These are phyloP conservation scores for Naganishia sp. DNA, from an alignment of 1,284 basidiomycete species.

Conservation along the genomic window DNA sequence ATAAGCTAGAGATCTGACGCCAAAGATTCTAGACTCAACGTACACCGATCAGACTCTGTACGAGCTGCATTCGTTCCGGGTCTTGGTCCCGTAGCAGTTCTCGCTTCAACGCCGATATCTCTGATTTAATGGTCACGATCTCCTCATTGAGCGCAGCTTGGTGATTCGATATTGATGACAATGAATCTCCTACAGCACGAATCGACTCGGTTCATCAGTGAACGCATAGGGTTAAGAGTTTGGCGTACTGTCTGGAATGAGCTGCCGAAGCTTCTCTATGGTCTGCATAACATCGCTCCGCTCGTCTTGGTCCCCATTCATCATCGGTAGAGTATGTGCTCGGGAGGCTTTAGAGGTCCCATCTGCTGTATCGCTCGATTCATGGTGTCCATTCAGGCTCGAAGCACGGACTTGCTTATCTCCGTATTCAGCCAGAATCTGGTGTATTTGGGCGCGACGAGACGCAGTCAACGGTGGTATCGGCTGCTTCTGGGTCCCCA, in stretches of 20 bases:
- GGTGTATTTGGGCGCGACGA: constrained; percentile 24
- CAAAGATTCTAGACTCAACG: constrained; percentile 34
- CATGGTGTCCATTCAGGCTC: not conserved
- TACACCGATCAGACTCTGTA: constrained; percentile 91
- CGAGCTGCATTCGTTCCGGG: constrained; percentile 77
- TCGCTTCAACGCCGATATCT: constrained; percentile 68
- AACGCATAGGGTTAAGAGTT: not conserved
- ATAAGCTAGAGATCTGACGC: not conserved
- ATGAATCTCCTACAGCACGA: constrained; percentile 9
- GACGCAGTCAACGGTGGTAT: not conserved
- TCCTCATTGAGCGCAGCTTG: constrained; percentile 49
- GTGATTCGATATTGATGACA: constrained; percentile 38
- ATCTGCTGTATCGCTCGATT: not conserved
- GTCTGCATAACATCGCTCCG: constrained; percentile 6
- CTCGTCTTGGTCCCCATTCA: not conserved
- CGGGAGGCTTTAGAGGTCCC: not conserved
- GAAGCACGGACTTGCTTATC: constrained; percentile 9
- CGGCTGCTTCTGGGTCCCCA: not conserved
- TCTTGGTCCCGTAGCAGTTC: constrained; percentile 75
- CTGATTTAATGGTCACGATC: constrained; percentile 55
- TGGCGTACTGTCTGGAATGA: constrained; percentile 29
- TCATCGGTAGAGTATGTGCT: not conserved
- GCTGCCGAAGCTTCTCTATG: constrained; percentile 26
- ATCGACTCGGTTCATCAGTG: not conserved
- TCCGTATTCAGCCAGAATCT: constrained; percentile 21